Percentiles rank a stretch among this genome's conserved stretches.
Conservation (phyloP, 2,329 filamentous ascomycete species). For the Scolecobasidium constrictum region DNA sequence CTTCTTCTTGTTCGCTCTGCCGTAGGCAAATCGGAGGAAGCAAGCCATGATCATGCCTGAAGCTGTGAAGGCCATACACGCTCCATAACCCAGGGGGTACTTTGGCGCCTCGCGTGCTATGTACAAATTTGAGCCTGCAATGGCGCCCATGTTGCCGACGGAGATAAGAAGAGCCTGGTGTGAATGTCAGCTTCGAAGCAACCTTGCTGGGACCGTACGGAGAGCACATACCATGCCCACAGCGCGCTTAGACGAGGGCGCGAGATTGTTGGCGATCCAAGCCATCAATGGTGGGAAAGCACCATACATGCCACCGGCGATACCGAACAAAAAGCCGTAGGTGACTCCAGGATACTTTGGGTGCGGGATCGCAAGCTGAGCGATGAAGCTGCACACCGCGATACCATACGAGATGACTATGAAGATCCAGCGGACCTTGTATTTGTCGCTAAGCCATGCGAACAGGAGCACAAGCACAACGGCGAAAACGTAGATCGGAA, state of each 20-base stretch:
- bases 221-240: constrained; percentile 3
- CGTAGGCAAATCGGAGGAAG: not conserved
- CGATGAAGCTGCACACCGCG: not conserved
- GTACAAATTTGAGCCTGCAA: constrained; percentile 1
- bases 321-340: constrained; percentile 1
- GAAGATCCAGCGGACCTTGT: constrained; percentile 8
- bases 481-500: constrained; percentile 6
- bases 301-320: constrained; percentile 6
- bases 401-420: constrained; percentile 8
- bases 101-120: not conserved
- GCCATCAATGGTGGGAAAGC: constrained; percentile 2
- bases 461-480: constrained; percentile 3
- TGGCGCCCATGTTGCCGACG: constrained; percentile 2
- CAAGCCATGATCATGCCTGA: not conserved
- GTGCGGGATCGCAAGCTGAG: not conserved
- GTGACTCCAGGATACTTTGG: constrained; percentile 2
- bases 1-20: not conserved
- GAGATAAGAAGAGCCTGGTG: constrained; percentile 2
- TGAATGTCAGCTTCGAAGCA: too few species aligned
- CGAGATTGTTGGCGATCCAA: constrained; percentile 4
- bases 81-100: not conserved
- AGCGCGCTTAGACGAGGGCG: constrained; percentile 1
- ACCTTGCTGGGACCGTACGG: too few species aligned
- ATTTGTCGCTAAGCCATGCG: constrained; percentile 2
- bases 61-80: not conserved